A percentile compares a stretch with the other conserved stretches of the same genome.
Evolutionary conservation across 2,329 filamentous ascomycete genomes (phyloP).

Genomic region (Ophiostoma piceae): DNA sequence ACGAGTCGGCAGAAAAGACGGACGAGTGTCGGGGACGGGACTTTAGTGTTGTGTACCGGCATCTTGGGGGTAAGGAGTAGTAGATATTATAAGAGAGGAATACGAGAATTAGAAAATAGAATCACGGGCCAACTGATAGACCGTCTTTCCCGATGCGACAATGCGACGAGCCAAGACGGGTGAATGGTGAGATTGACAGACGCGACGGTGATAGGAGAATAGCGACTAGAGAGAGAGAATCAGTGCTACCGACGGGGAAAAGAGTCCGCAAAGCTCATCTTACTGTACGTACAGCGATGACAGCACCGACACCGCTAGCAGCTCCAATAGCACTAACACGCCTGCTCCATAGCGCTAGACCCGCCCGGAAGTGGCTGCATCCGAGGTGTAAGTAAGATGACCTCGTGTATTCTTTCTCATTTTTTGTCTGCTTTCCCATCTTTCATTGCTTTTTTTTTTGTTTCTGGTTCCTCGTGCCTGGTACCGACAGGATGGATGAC

Average conservation of each 20-base stretch:
- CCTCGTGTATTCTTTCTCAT: neutral
- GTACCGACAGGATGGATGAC: neutral
- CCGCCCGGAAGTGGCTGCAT: constrained; percentile 18
- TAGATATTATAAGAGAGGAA: neutral
- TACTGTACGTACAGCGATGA: too few relatives aligned
- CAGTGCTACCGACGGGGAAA: neutral
- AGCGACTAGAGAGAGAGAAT: neutral
- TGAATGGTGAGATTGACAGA: neutral
- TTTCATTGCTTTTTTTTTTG: neutral
- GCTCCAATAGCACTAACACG: neutral
- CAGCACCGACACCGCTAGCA: neutral
- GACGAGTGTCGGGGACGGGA: constrained; percentile 64
- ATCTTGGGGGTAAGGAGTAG: constrained; percentile 39
- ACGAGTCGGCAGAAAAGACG: constrained; percentile 58
- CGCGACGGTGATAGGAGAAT: neutral
- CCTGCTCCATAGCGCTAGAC: neutral
- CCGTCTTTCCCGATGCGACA: constrained; percentile 6
- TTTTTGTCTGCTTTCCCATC: neutral
- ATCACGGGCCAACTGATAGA: neutral
- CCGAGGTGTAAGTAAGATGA: neutral
- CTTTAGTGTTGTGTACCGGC: constrained; percentile 77
- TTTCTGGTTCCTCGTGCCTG: neutral
- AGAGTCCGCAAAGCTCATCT: neutral
- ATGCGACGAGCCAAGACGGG: constrained; percentile 2
- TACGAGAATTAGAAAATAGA: neutral